A percentile compares a stretch with the other conserved stretches of the same genome.
Evolutionary conservation across 192 early-diverging fungal species (phyloP).

Genomic region (Backusella morwellensis): DNA sequence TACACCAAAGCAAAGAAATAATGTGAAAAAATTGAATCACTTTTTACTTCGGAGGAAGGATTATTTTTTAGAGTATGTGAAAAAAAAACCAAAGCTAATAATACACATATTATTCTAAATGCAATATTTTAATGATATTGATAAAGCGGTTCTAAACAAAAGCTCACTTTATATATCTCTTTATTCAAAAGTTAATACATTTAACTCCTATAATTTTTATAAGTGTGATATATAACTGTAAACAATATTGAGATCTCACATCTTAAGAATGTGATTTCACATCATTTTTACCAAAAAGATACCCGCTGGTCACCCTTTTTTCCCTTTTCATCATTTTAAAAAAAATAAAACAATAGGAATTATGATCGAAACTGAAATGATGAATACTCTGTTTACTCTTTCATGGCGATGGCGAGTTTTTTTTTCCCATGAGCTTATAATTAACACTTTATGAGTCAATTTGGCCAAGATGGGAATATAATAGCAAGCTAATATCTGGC

Average conservation of each 20-base stretch:
- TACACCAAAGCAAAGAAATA: neutral
- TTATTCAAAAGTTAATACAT: neutral
- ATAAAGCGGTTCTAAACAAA: neutral
- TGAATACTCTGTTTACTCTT: neutral
- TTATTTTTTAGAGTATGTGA: neutral
- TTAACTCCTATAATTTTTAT: neutral
- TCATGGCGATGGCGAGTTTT: neutral
- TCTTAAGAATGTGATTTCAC: neutral
- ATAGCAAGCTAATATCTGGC: neutral
- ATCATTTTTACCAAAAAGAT: neutral
- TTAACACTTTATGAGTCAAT: neutral
- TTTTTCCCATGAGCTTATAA: neutral
- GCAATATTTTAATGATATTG: neutral
- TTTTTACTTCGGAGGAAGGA: neutral
- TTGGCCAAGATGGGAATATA: neutral
- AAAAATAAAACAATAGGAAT: neutral
- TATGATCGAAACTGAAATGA: neutral
- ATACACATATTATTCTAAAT: too few species aligned
- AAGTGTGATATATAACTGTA: neutral
- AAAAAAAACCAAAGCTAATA: too few species aligned
- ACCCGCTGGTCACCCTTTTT: neutral
- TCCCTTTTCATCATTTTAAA: neutral
- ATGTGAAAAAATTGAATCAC: neutral
- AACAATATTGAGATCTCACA: neutral
- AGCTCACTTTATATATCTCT: neutral